Percentiles rank a stretch among this genome's conserved stretches.
Conservation (phyloP, 352 stramenopile species). For the Globisporangium mamillatum region DNA sequence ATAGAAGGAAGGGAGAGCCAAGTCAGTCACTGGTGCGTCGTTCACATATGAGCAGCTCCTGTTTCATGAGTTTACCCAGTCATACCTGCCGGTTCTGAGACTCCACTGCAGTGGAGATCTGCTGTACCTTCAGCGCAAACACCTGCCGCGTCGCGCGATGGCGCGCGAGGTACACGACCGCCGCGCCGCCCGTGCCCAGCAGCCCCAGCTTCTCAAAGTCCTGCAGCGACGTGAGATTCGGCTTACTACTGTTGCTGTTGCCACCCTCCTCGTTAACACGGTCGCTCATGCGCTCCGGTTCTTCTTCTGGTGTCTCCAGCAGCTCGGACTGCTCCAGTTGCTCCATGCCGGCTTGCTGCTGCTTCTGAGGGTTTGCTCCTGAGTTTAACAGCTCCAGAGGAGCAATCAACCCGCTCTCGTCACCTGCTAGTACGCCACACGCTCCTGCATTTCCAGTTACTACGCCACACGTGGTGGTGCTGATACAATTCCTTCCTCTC, state of each 20-base stretch:
- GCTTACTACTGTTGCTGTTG: neutral
- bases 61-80: neutral
- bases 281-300: neutral
- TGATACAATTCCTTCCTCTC: neutral
- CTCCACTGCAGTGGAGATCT: constrained; percentile 7
- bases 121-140: constrained; percentile 33
- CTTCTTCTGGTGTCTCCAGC: neutral
- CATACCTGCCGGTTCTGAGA: constrained; percentile 16
- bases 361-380: neutral
- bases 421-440: neutral
- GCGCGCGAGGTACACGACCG: constrained; percentile 32
- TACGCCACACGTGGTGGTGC: neutral
- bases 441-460: neutral
- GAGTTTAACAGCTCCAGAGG: neutral
- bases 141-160: constrained; percentile 16
- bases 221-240: neutral
- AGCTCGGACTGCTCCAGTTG: neutral
- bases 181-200: constrained; percentile 25
- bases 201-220: constrained; percentile 30
- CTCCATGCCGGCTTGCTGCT: neutral
- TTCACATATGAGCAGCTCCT: neutral
- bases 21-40: neutral
- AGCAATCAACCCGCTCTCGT: neutral
- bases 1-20: neutral
- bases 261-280: neutral